phyloP scores from a whole-genome alignment of 306 rosid species.

The Mimosa bimucronata region DNA sequence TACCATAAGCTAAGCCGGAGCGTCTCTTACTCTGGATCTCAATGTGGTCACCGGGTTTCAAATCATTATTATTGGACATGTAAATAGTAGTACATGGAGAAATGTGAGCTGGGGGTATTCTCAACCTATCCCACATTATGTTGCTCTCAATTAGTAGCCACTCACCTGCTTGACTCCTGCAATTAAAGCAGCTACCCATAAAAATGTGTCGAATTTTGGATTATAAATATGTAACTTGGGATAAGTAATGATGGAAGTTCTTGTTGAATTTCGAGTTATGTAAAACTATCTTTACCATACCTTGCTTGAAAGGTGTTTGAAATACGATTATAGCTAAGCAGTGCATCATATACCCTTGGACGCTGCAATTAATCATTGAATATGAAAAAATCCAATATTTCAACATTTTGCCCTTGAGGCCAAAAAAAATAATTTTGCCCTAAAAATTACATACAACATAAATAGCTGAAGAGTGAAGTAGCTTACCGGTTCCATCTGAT shows the following conservation, averaged over 20 bases:
- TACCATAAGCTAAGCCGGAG: conserved; percentile 56
- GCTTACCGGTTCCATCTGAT: not conserved
- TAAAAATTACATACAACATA: no score
- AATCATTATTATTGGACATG: conserved; percentile 40
- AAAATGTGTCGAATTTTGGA: not conserved
- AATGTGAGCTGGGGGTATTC: conserved; percentile 51
- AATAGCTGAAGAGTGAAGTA: not conserved
- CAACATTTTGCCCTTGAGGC: no score
- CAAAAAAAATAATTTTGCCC: not conserved
- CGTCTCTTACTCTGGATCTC: conserved; percentile 67
- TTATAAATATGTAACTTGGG: not conserved
- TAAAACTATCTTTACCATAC: not conserved
- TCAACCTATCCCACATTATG: conserved; percentile 54
- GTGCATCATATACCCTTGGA: conserved; percentile 52
- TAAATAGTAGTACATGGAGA: conserved; percentile 47
- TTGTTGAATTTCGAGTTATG: not conserved
- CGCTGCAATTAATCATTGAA: conserved; percentile 38
- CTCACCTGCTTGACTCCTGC: conserved; percentile 54
- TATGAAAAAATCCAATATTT: not conserved
- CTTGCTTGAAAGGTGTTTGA: conserved; percentile 37
- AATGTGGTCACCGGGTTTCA: conserved; percentile 62
- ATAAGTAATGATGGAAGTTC: not conserved
- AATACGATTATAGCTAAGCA: conserved; percentile 45
- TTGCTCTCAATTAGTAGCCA: conserved; percentile 49
- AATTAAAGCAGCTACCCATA: not conserved